Conservation (phyloP, 2,329 filamentous ascomycete genomes). For the Penicillium sp. region DNA sequence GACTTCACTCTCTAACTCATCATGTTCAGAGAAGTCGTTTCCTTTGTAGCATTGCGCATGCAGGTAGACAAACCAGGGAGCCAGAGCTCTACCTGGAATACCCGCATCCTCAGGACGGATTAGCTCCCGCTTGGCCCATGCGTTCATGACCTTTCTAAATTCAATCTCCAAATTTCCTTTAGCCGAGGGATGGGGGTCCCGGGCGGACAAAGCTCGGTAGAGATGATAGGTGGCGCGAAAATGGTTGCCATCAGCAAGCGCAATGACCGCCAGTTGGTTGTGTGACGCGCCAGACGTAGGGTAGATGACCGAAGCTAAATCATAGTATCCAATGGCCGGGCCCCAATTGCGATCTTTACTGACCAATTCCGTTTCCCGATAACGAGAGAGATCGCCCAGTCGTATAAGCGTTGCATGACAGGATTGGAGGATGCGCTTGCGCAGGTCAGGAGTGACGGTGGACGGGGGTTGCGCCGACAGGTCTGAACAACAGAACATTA, state of each 20-base stretch:
- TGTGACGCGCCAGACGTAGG: constrained; percentile 79
- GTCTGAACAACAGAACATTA: constrained; percentile 27
- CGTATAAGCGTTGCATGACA: constrained; percentile 83
- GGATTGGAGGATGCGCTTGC: constrained; percentile 65
- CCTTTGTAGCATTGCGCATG: constrained; percentile 84
- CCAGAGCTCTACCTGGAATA: constrained; percentile 58
- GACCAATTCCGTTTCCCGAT: constrained; percentile 72
- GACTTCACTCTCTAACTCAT: constrained; percentile 83
- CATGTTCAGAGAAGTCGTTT: constrained; percentile 69
- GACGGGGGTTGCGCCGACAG: constrained; percentile 48
- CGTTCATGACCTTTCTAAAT: constrained; percentile 65
- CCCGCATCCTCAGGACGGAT: constrained; percentile 52
- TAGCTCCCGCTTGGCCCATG: constrained; percentile 58
- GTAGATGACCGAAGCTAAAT: constrained; percentile 74
- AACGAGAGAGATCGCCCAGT: constrained; percentile 86
- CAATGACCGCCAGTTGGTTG: constrained; percentile 88
- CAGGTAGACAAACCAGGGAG: constrained; percentile 80
- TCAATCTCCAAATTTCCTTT: constrained; percentile 75
- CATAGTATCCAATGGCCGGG: constrained; percentile 79
- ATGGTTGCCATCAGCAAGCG: constrained; percentile 73
- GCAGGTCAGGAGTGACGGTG: constrained; percentile 53
- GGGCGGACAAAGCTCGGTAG: constrained; percentile 76
- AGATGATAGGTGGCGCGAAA: constrained; percentile 86
- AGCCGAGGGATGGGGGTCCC: constrained; percentile 73
- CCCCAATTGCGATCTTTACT: constrained; percentile 75